Percentiles rank a stretch among this genome's conserved stretches.
Conservation (phyloP, 73 alveolate species). For the Halteria grandinella region DNA sequence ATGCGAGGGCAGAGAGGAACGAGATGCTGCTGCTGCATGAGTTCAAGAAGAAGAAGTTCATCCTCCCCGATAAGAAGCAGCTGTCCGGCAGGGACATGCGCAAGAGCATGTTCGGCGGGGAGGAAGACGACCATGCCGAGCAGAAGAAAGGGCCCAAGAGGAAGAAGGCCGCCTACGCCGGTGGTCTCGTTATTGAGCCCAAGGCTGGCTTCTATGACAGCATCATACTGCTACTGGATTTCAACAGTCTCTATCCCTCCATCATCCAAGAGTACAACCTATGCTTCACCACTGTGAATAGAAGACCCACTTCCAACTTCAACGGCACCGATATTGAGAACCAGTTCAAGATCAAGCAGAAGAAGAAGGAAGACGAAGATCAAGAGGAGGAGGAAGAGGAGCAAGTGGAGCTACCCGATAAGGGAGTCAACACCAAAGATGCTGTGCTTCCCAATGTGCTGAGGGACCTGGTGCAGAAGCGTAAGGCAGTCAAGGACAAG, state of each 20-base stretch:
- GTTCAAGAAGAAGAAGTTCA: constrained; percentile 81
- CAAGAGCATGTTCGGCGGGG: constrained; percentile 69
- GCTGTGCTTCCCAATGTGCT: constrained; percentile 93
- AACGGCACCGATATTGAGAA: constrained; percentile 64
- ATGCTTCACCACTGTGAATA: constrained; percentile 98
- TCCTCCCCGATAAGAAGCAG: constrained; percentile 84
- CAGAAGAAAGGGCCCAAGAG: constrained; percentile 57
- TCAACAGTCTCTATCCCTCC: constrained; percentile 99
- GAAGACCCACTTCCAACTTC: constrained; percentile 82
- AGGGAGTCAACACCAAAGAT: constrained; percentile 54
- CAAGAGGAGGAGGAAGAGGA: constrained; percentile 73
- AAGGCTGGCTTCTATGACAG: constrained; percentile 97
- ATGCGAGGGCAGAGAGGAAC: constrained; percentile 99
- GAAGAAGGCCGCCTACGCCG: constrained; percentile 92
- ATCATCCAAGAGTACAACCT: constrained; percentile 99
- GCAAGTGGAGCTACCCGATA: constrained; percentile 79
- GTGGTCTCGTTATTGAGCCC: constrained; percentile 98
- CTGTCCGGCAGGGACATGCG: constrained; percentile 62
- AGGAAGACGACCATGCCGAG: constrained; percentile 77
- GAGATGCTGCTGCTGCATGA: constrained; percentile 98
- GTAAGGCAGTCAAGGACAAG: constrained; percentile 85
- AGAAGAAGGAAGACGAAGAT: constrained; percentile 59
- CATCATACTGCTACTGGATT: constrained; percentile 96
- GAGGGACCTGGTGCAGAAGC: constrained; percentile 81
- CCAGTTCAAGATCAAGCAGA: constrained; percentile 52